These are phyloP conservation scores for Candida succiphila DNA, from an alignment of 805 yeast species.

Conservation along the genomic window DNA sequence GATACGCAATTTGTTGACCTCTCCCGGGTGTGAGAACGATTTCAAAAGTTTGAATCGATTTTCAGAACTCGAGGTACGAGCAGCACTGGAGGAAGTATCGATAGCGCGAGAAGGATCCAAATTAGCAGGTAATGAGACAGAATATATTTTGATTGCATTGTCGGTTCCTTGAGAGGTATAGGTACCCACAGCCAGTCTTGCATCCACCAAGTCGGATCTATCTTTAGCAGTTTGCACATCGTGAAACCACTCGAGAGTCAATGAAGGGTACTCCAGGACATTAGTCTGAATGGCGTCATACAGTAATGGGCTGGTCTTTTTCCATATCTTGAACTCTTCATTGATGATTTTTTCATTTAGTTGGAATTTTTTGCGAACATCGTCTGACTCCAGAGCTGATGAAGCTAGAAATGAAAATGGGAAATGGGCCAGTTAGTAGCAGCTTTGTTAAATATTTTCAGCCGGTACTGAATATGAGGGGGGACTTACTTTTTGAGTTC, in stretches of 20 bases:
- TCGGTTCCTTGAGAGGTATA: slow-evolving; percentile 28
- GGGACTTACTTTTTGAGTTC: too few species aligned
- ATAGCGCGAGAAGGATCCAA: slow-evolving; percentile 22
- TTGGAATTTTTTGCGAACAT: slow-evolving; percentile 30
- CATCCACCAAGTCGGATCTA: slow-evolving; percentile 12
- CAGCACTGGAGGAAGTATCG: slow-evolving; percentile 15
- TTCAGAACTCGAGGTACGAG: slow-evolving; percentile 11
- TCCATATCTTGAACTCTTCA: slow-evolving; percentile 79
- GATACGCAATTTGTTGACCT: slow-evolving; percentile 51
- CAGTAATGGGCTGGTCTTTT: slow-evolving; percentile 69
- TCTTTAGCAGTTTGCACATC: slow-evolving; percentile 16
- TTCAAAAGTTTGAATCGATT: slow-evolving; percentile 33
- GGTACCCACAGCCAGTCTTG: slow-evolving; percentile 39
- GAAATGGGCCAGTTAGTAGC: slow-evolving; percentile 3
- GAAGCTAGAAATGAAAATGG: background rate
- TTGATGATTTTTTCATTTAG: slow-evolving; percentile 53
- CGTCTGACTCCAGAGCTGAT: too few species aligned
- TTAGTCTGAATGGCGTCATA: slow-evolving; percentile 67
- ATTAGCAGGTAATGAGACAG: slow-evolving; percentile 39
- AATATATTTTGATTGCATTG: slow-evolving; percentile 35
- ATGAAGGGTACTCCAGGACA: slow-evolving; percentile 60
- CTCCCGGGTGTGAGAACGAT: slow-evolving; percentile 48
- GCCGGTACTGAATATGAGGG: slow-evolving; percentile 2
- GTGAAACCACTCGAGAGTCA: slow-evolving; percentile 63
- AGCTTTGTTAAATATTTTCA: slow-evolving; percentile 1